A percentile compares a stretch with the other conserved stretches of the same genome.
These are phyloP conservation scores for Auriculariales sp. DNA, from an alignment of 768 basidiomycete genomes.

Conservation along the genomic window DNA sequence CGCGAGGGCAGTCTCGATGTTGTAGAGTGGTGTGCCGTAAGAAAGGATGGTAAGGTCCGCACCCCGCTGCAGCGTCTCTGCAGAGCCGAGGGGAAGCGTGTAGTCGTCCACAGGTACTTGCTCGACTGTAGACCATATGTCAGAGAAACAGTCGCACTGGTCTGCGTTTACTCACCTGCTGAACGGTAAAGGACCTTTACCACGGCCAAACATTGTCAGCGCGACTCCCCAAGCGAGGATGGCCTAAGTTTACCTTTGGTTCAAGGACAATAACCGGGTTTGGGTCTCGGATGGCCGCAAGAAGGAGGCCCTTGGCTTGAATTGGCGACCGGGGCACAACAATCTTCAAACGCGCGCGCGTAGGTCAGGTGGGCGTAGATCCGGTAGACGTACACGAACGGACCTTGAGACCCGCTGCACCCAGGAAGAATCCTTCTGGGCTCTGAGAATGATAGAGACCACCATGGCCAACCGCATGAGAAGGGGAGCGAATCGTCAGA, in stretches of 20 bases:
- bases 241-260: slow-evolving; percentile 56
- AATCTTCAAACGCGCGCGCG: slow-evolving; percentile 21
- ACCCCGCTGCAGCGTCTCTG: slow-evolving; percentile 61
- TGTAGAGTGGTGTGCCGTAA: slow-evolving; percentile 90
- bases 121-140: too few relatives aligned
- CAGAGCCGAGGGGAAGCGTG: slow-evolving; percentile 65
- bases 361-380: not conserved
- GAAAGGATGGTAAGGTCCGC: slow-evolving; percentile 79
- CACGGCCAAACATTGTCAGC: too few relatives aligned
- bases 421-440: slow-evolving; percentile 90
- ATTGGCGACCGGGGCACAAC: slow-evolving; percentile 92
- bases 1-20: slow-evolving; percentile 72
- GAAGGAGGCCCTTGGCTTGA: slow-evolving; percentile 86
- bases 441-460: slow-evolving; percentile 91
- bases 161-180: slow-evolving; percentile 39
- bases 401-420: slow-evolving; percentile 79
- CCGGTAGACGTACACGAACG: not conserved
- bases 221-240: too few relatives aligned
- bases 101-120: slow-evolving; percentile 87
- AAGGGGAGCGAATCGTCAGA: slow-evolving; percentile 70
- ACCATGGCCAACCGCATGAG: slow-evolving; percentile 86
- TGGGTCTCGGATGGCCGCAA: slow-evolving; percentile 79
- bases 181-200: slow-evolving; percentile 67
- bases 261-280: slow-evolving; percentile 95
- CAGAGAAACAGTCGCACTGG: not conserved